These are phyloP conservation scores for Cordia subcordata DNA, from an alignment of 257 asterid genomes.

Conservation along the genomic window DNA sequence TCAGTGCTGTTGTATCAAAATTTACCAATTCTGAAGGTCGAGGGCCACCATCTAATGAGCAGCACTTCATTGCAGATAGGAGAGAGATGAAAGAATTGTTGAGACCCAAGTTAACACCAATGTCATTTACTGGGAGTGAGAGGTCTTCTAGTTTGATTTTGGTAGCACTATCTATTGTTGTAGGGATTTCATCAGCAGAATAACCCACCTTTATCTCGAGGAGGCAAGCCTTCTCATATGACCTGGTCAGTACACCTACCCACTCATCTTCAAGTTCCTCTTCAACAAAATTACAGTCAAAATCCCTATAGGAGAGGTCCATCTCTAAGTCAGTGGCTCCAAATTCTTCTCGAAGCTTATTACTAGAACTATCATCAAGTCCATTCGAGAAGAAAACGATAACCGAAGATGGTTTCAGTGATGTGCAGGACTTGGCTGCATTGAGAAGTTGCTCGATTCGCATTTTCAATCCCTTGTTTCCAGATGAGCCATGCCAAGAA, in stretches of 20 bases:
- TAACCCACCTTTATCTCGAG: slow-evolving; percentile 36
- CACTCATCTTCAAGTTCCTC: slow-evolving; percentile 53
- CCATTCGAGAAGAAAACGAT: slow-evolving; percentile 77
- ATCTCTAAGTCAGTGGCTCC: slow-evolving; percentile 41
- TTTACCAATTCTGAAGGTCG: slow-evolving; percentile 39
- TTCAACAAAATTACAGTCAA: slow-evolving; percentile 20
- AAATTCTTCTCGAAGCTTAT: slow-evolving; percentile 45
- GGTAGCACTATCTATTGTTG: slow-evolving; percentile 7
- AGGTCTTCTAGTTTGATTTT: background rate
- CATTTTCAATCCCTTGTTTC: slow-evolving; percentile 44
- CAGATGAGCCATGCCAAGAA: slow-evolving; percentile 39
- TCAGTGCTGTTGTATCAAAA: slow-evolving; percentile 85
- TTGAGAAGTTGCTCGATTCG: slow-evolving; percentile 41
- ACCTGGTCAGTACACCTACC: slow-evolving; percentile 53
- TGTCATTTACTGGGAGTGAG: slow-evolving; percentile 9
- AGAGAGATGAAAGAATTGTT: slow-evolving; percentile 49
- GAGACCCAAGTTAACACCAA: slow-evolving; percentile 33
- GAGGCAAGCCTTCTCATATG: slow-evolving; percentile 49
- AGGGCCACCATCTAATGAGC: slow-evolving; percentile 24
- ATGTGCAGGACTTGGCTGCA: slow-evolving; percentile 61
- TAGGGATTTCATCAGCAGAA: background rate
- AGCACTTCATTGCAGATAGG: slow-evolving; percentile 51
- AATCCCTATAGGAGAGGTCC: slow-evolving; percentile 30
- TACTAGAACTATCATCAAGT: slow-evolving; percentile 28
- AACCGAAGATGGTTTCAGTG: slow-evolving; percentile 56